Base-by-base conservation (phyloP, 306 rosid species). In the Glycyrrhiza uralensis region DNA sequence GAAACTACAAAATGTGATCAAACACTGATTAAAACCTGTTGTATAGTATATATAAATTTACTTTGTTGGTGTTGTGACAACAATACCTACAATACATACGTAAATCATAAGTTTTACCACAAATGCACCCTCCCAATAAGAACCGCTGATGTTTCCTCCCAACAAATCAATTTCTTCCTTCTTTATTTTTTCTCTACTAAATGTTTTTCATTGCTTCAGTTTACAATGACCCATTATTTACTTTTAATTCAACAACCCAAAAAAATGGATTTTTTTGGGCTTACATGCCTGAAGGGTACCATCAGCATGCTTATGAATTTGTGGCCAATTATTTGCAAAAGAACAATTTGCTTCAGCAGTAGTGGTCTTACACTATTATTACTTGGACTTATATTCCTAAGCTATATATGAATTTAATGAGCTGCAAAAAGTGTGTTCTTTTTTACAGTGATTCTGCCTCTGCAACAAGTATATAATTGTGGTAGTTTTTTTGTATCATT, bases 111-210 rank as follows among this genome's bases (percentile, higher is more conserved):
- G n/a, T n/a, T n/a, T n/a, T n/a, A n/a, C n/a, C n/a, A n/a, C n/a
- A n/a, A n/a, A n/a, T n/a, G n/a, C n/a, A n/a, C n/a, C n/a, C n/a
- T n/a, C n/a, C n/a, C n/a, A n/a, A n/a, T n/a, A n/a, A 87, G 93
- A 83, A 89, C 96, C 75, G 96, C 93, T n/a, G 89, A 92, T 72
- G 89, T 89, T 66, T 76, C 90, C 59, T 87, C 90, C 45, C 72
- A 91, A 13, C 92, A 91, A 91, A 96, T 91, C 30, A 4, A 17
- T 41, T 66, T n/a, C 19, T 15, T 49, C 14, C 41, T 7, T 46
- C 7, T 4, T 0, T n/a, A n/a, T n/a, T 20, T 18, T 38, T 15
- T 55, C 10, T 3, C 3, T 42, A 0, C 32, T 13, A 13, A 36
- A n/a, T n/a, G 4, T 44, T n/a, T n/a, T 14, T 14, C 15, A 28